A percentile compares a stretch with the other conserved stretches of the same genome.
Conservation (phyloP, 2,329 filamentous ascomycete species). For the Scedosporium aurantiacum region DNA sequence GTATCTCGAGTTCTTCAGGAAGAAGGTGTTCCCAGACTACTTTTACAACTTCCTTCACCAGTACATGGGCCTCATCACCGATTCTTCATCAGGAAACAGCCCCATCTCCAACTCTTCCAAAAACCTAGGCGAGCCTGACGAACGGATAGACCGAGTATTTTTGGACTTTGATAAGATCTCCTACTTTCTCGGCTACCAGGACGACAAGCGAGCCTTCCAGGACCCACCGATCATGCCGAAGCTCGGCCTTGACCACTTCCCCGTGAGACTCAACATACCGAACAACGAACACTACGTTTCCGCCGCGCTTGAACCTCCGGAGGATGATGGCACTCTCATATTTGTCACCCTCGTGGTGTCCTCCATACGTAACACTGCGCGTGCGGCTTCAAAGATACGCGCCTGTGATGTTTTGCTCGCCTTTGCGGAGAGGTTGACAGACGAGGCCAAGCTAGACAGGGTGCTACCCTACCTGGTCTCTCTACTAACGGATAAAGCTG, state of each 20-base stretch:
- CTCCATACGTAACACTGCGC: constrained; percentile 78
- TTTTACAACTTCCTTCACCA: constrained; percentile 97
- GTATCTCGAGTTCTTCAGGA: constrained; percentile 84
- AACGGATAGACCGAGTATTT: constrained; percentile 86
- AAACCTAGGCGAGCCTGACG: constrained; percentile 79
- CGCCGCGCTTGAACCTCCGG: constrained; percentile 46
- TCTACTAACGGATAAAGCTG: constrained; percentile 68
- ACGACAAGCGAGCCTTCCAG: constrained; percentile 28
- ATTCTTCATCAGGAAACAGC: constrained; percentile 70
- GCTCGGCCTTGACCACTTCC: constrained; percentile 55
- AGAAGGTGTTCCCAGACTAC: constrained; percentile 87
- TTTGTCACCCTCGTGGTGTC: constrained; percentile 84
- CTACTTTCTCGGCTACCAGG: constrained; percentile 73
- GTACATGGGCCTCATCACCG: constrained; percentile 93
- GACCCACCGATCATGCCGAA: constrained; percentile 24
- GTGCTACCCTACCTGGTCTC: constrained; percentile 83
- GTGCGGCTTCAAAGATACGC: constrained; percentile 74
- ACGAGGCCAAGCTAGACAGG: constrained; percentile 90
- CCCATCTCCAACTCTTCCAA: constrained; percentile 55
- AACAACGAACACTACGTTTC: constrained; percentile 66
- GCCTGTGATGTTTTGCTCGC: constrained; percentile 87
- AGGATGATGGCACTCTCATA: constrained; percentile 84
- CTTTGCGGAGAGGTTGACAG: constrained; percentile 81
- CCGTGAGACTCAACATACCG: constrained; percentile 75
- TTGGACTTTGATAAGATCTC: constrained; percentile 97